Evolutionary conservation across 768 basidiomycete species (phyloP), one percentile per base, ranked within the genome.

Genomic region (Boletus speciosus): DNA sequence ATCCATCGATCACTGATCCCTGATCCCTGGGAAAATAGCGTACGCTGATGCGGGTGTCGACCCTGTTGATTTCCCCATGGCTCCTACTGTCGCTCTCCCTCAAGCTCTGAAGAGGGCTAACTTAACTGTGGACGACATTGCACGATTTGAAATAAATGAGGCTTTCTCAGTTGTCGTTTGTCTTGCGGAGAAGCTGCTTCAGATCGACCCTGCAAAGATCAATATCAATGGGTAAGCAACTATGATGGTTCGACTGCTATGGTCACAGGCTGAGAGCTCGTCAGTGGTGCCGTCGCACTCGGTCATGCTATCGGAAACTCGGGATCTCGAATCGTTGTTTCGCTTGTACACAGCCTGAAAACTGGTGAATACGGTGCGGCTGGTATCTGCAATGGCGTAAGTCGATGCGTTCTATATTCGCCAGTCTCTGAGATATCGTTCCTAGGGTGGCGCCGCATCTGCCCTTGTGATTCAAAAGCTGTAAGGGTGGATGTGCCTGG

Each of bases 271-370:
- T 61, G 44, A 59, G 50, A 34, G 39, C 2, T 56, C 58, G 61
- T 43, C 64, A 96, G 95, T 71, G 96, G 96, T 72, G 96, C 93
- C 47, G 96, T 98, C 59, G 90, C 96, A 50, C 86, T 98, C 46
- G 95, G 95, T 32, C 88, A 98, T 70, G 93, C 96, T 41, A 93
- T 98, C 67, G 96, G 96, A 55, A 98, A 92, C 73, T 97, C 93
- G 37, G 96, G 96, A 19, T 83, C 90, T 44, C 87, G 96, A 47
- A 98, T 98, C 73, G 79, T 98, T 46, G 95, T 98, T 27, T 90
- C 96, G 6, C 81, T 98, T 19, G 78, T 92, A 5, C 94, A 98
- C 68, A 84, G 88, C n/a, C 83, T 98, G 60, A 86, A 96, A 78
- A 71, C 85, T 3, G 95, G 95, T 37, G 80, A 98, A 75, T 97